Evolutionary conservation across 768 basidiomycete genomes (phyloP).

Genomic region (Tremella fuciformis): DNA sequence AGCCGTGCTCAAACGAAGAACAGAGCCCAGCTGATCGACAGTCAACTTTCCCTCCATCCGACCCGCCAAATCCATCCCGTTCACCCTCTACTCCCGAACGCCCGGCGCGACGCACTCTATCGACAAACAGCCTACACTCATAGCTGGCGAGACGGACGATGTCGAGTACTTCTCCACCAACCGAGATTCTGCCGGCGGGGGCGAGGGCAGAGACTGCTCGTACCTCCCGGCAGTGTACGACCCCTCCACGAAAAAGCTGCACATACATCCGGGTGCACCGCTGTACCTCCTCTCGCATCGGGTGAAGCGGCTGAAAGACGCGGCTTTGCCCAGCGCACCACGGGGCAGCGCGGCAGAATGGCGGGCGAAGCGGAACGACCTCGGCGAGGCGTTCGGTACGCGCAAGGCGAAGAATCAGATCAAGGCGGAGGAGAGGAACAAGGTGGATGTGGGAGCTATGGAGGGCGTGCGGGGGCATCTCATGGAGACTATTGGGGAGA

Average conservation of each 20-base stretch:
- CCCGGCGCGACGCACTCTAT: conserved; percentile 20
- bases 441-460: conserved; percentile 84
- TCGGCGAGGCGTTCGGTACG: conserved; percentile 91
- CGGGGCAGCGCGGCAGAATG: conserved; percentile 51
- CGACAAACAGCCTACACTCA: conserved; percentile 52
- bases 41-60: conserved; percentile 50
- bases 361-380: conserved; percentile 65
- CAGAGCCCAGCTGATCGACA: conserved; percentile 14
- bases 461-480: conserved; percentile 75
- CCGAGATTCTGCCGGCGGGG: conserved; percentile 15
- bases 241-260: conserved; percentile 68
- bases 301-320: conserved; percentile 66
- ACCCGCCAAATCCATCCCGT: conserved; percentile 44
- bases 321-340: conserved; percentile 6
- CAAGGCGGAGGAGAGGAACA: conserved; percentile 79
- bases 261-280: conserved; percentile 61
- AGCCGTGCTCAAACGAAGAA: conserved; percentile 6
- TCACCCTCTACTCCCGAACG: conserved; percentile 43
- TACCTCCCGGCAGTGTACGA: conserved; percentile 83
- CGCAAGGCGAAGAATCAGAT: conserved; percentile 88
- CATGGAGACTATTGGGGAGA: conserved; percentile 75
- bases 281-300: conserved; percentile 66
- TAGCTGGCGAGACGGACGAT: conserved; percentile 78
- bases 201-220: neutral
- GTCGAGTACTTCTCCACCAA: conserved; percentile 75